A percentile compares a stretch with the other conserved stretches of the same genome.
These are phyloP conservation scores for Ogataea trehaloabstinens DNA, from an alignment of 805 yeast genomes.

Conservation along the genomic window DNA sequence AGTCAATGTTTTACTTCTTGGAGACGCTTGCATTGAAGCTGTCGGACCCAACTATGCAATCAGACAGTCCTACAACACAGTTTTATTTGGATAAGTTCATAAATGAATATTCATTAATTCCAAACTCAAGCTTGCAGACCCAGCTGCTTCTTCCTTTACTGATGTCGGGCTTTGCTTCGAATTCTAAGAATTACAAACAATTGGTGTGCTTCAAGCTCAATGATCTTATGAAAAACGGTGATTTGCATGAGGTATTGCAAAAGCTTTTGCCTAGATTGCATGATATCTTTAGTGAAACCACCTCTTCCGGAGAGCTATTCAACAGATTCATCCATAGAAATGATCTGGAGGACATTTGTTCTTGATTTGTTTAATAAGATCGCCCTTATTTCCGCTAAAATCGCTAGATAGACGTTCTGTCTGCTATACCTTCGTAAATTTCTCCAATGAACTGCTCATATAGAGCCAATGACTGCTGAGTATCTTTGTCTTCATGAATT, in stretches of 20 bases:
- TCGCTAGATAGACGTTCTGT: slow-evolving; percentile 31
- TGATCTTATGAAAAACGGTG: background rate
- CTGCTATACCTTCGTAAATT: slow-evolving; percentile 34
- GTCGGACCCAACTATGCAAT: slow-evolving; percentile 14
- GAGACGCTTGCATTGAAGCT: slow-evolving; percentile 28
- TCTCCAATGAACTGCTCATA: slow-evolving; percentile 33
- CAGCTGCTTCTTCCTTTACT: slow-evolving; percentile 23
- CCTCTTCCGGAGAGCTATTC: background rate
- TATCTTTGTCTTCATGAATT: slow-evolving; percentile 2
- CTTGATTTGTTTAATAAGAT: too few relatives aligned
- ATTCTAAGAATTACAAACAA: background rate
- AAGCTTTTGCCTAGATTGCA: background rate
- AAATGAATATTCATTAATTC: slow-evolving; percentile 7
- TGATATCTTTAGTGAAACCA: too few relatives aligned
- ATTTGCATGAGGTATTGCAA: too few relatives aligned
- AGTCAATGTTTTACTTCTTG: slow-evolving; percentile 23
- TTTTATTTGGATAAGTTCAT: slow-evolving; percentile 28
- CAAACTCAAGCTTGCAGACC: slow-evolving; percentile 4
- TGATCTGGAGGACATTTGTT: background rate
- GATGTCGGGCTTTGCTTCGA: slow-evolving; percentile 29
- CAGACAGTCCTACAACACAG: slow-evolving; percentile 23
- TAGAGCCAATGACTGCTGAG: slow-evolving; percentile 5
- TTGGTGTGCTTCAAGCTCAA: background rate
- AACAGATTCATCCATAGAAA: background rate
- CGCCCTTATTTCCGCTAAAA: slow-evolving; percentile 14